Percentiles rank a stretch among this genome's conserved stretches.
Conservation (phyloP, 2,329 filamentous ascomycete genomes). For the Paecilomyces fulvus region DNA sequence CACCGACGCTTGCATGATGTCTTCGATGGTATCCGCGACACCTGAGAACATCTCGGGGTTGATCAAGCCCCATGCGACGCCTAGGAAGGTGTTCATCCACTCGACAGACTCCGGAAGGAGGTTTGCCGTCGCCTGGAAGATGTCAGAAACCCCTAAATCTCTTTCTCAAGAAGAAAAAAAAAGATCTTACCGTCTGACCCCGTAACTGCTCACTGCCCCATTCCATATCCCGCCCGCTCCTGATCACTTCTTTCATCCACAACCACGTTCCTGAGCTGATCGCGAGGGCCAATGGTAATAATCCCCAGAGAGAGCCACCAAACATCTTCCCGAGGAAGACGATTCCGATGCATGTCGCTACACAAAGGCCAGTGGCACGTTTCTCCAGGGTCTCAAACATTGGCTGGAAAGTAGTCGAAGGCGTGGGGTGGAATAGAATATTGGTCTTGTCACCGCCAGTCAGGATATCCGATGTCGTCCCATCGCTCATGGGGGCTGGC, state of each 20-base stretch:
- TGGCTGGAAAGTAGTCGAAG: slow-evolving; percentile 79
- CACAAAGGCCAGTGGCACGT: slow-evolving; percentile 61
- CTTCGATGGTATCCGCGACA: slow-evolving; percentile 85
- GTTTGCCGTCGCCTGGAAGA: slow-evolving; percentile 62
- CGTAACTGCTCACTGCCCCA: slow-evolving; percentile 82
- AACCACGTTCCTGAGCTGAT: slow-evolving; percentile 72
- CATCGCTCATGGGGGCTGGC: slow-evolving; percentile 73
- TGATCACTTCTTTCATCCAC: slow-evolving; percentile 81
- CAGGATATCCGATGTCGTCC: slow-evolving; percentile 84
- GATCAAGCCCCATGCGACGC: slow-evolving; percentile 79
- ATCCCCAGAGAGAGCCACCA: slow-evolving; percentile 65
- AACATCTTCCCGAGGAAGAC: slow-evolving; percentile 71
- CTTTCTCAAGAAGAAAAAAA: background rate
- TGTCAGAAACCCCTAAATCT: background rate
- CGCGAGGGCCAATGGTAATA: slow-evolving; percentile 65
- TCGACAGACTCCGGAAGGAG: slow-evolving; percentile 87
- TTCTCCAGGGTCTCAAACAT: slow-evolving; percentile 72
- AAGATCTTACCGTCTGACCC: slow-evolving; percentile 57
- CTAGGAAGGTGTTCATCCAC: slow-evolving; percentile 89
- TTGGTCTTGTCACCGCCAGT: slow-evolving; percentile 97
- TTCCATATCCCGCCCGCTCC: slow-evolving; percentile 72
- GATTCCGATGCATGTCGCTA: slow-evolving; percentile 63
- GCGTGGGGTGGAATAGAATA: slow-evolving; percentile 89
- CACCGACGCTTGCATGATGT: slow-evolving; percentile 94
- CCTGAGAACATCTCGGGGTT: slow-evolving; percentile 93